These are phyloP conservation scores for Castanea mollissima DNA, from an alignment of 306 rosid species.

Conservation along the genomic window DNA sequence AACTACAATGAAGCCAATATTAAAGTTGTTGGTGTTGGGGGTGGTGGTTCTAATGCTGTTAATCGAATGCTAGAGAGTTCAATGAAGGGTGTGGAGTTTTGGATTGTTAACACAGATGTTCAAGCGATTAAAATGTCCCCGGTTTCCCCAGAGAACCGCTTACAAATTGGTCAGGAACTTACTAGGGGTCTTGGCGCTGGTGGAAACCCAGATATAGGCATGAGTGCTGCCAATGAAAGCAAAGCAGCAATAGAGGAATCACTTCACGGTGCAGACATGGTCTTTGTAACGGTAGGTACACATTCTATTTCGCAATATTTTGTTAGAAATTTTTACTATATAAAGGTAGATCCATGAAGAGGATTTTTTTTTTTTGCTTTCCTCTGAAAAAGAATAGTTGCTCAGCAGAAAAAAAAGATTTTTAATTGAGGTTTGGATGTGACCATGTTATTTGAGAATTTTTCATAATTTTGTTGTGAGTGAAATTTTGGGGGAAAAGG, in stretches of 20 bases:
- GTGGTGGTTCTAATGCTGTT: slow-evolving; percentile 94
- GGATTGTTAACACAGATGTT: slow-evolving; percentile 90
- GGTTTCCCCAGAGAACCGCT: slow-evolving; percentile 59
- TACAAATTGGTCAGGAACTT: slow-evolving; percentile 92
- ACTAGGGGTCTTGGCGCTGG: slow-evolving; percentile 98
- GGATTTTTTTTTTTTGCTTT: background rate
- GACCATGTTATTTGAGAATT: background rate
- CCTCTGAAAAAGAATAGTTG: background rate
- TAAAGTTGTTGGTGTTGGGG: slow-evolving; percentile 90
- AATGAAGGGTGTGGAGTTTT: slow-evolving; percentile 87
- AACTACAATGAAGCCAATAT: slow-evolving; percentile 72
- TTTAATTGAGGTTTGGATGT: background rate
- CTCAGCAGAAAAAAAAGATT: background rate
- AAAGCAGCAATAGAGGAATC: slow-evolving; percentile 74
- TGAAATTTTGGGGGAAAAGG: background rate
- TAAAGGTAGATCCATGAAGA: background rate
- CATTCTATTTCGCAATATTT: background rate
- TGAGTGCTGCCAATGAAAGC: slow-evolving; percentile 97
- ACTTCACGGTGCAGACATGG: slow-evolving; percentile 90
- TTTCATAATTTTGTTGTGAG: background rate
- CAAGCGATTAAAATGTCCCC: slow-evolving; percentile 98
- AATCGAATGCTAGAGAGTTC: slow-evolving; percentile 96
- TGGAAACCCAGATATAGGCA: slow-evolving; percentile 95
- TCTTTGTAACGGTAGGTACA: slow-evolving; percentile 86
- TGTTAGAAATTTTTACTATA: background rate